Evolutionary conservation across 2,329 filamentous ascomycete species (phyloP), one percentile per base, ranked within the genome.

Genomic region (Amylocarpus encephaloides): DNA sequence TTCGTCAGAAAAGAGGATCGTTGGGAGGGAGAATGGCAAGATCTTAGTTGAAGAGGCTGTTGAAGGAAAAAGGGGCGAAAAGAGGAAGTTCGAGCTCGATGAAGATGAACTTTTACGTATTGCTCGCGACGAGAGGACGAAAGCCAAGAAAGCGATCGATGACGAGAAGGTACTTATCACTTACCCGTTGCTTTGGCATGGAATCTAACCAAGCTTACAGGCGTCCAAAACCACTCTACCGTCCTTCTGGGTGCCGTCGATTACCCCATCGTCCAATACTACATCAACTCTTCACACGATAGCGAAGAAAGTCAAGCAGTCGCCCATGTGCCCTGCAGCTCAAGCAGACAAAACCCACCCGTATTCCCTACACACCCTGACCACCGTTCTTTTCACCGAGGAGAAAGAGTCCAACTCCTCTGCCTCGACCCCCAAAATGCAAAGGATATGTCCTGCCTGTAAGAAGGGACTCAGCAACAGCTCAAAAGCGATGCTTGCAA

Each of bases 171-270:
- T 83, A 60, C 39, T 58, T 53, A 36, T 48, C 34, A 48, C 16
- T 30, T 57, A 19, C 36, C 26, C 7, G 6, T 1, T 2, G 13
- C 3, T 26, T 13, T 43, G 13, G 34, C 10, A 11, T 13, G 2
- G 16, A 10, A 32, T 46, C 43, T 55, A 19, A 50, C 43, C 11
- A 26, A 15, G 0, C n/a, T 32, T 11, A 35, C 34, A 61, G 63
- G 77, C 81, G 2, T 73, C 78, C 7, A 87, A 85, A 67, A 78
- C 80, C 1, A 77, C 78, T 13, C 71, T 95, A 0, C 88, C 89
- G 0, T 94, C 89, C 0, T 97, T 97, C 70, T 97, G 92, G 93
- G 85, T 92, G 1, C 92, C 90, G 0, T 88, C 86, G 0, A 78
- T 92, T 50, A 94, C 87, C 0, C 89, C 89, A 1, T 75, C 75